These are phyloP conservation scores for Rhinocladiella mackenziei DNA, from an alignment of 2,329 filamentous ascomycete genomes.

Conservation along the genomic window DNA sequence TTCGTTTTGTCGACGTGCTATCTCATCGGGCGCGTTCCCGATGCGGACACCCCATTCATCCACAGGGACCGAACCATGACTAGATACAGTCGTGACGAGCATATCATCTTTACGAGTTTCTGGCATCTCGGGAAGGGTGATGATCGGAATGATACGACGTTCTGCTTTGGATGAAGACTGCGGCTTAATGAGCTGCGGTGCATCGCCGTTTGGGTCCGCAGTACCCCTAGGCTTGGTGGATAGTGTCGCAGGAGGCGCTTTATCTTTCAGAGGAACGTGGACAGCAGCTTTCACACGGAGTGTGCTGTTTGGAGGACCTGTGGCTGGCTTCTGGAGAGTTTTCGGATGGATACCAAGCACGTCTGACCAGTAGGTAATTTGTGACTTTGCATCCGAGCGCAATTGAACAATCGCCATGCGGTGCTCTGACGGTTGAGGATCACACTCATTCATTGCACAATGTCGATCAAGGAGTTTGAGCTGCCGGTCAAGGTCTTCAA, in stretches of 20 bases:
- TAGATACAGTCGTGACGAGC: too few relatives aligned
- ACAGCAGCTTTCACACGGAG: conserved; percentile 26
- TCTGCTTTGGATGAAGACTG: conserved; percentile 8
- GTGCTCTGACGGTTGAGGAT: conserved; percentile 20
- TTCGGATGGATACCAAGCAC: conserved; percentile 11
- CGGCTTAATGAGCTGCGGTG: neutral
- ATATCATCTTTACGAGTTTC: neutral
- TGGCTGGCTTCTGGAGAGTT: conserved; percentile 4
- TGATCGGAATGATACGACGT: conserved; percentile 25
- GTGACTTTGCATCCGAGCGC: conserved; percentile 23
- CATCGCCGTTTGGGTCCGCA: neutral
- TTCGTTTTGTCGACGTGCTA: conserved; percentile 21
- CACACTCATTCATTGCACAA: conserved; percentile 23
- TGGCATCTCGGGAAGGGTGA: conserved; percentile 19
- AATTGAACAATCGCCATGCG: conserved; percentile 23
- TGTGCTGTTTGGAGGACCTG: conserved; percentile 5
- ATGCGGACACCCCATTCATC: conserved; percentile 27
- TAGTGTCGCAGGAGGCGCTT: neutral
- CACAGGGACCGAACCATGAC: conserved; percentile 13
- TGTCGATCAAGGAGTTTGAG: conserved; percentile 28
- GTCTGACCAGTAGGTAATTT: conserved; percentile 18
- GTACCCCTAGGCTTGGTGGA: neutral
- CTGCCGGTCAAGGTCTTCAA: conserved; percentile 26
- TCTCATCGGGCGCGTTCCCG: conserved; percentile 18
- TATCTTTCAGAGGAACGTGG: conserved; percentile 20